These are phyloP conservation scores for Cardamine occulta DNA, from an alignment of 345 rosid species.

Conservation along the genomic window DNA sequence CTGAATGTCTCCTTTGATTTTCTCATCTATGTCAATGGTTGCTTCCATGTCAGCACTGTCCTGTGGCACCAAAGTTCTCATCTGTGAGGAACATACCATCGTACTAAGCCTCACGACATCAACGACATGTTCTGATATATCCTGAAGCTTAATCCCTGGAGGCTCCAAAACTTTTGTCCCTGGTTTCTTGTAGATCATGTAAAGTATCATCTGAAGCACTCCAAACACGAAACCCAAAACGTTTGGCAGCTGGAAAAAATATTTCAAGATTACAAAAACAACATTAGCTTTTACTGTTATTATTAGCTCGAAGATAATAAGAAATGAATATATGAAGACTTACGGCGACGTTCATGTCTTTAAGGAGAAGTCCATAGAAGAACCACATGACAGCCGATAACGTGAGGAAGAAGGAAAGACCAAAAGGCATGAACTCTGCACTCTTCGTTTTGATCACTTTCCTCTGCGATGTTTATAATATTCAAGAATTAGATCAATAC, in stretches of 20 bases:
- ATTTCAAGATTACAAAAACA: not conserved
- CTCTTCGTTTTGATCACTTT: slow-evolving; percentile 84
- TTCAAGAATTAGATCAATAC: not conserved
- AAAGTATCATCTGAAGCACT: slow-evolving; percentile 73
- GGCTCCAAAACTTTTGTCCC: slow-evolving; percentile 49
- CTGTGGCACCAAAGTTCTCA: slow-evolving; percentile 48
- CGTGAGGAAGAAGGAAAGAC: slow-evolving; percentile 77
- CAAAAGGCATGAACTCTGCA: slow-evolving; percentile 82
- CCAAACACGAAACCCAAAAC: slow-evolving; percentile 80
- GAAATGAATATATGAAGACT: slow-evolving; percentile 33
- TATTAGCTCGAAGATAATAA: not conserved
- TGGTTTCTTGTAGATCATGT: slow-evolving; percentile 62
- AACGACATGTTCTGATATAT: slow-evolving; percentile 54
- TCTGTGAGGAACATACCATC: slow-evolving; percentile 49
- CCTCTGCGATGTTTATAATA: slow-evolving; percentile 47
- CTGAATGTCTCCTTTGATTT: slow-evolving; percentile 36
- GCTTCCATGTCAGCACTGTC: slow-evolving; percentile 42
- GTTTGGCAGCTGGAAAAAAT: slow-evolving; percentile 68
- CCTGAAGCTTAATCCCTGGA: slow-evolving; percentile 50
- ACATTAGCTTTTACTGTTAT: not conserved
- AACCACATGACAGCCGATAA: slow-evolving; percentile 90
- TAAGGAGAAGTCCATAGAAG: slow-evolving; percentile 69
- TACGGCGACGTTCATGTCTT: slow-evolving; percentile 76
- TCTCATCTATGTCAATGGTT: slow-evolving; percentile 37
- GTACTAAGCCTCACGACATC: slow-evolving; percentile 53